phyloP scores from a whole-genome alignment of 2,329 filamentous ascomycete species.

The Ascochyta rabiei region DNA sequence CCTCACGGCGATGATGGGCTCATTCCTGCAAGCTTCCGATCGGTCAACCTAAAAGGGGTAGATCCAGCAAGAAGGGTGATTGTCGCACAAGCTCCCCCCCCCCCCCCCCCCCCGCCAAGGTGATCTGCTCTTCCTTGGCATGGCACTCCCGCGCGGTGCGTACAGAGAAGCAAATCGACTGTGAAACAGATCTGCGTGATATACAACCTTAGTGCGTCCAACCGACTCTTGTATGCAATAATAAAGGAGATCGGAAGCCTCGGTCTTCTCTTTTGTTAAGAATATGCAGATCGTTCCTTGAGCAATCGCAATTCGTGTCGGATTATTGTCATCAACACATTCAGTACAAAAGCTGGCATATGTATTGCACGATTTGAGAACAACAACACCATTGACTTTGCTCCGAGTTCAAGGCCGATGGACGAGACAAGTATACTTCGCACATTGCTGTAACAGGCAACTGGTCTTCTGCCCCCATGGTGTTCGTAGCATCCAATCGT shows the following conservation, averaged over 20 bases:
- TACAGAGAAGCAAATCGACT: not conserved
- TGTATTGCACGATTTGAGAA: too few species aligned
- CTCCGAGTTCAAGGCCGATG: too few species aligned
- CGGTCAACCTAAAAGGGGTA: not conserved
- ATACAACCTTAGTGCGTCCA: slow-evolving; percentile 5
- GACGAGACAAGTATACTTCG: too few species aligned
- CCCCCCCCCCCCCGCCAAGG: slow-evolving; percentile 31
- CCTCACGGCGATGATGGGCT: too few species aligned
- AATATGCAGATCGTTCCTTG: not conserved
- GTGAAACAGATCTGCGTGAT: slow-evolving; percentile 3
- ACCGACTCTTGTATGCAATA: slow-evolving; percentile 21
- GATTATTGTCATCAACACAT: too few species aligned
- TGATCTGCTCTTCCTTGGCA: slow-evolving; percentile 28
- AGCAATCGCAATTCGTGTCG: not conserved
- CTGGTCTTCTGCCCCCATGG: not conserved
- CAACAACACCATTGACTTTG: too few species aligned
- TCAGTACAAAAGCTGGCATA: too few species aligned
- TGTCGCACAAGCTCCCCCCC: slow-evolving; percentile 20
- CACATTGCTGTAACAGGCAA: slow-evolving; percentile 7
- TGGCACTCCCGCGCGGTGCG: slow-evolving; percentile 17
- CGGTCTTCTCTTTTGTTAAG: not conserved
- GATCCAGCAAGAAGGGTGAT: not conserved
- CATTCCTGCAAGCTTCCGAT: not conserved
- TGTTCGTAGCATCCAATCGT: not conserved
- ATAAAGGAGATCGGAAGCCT: slow-evolving; percentile 15